Evolutionary conservation across 208 protist genomes (phyloP), one percentile per base, ranked within the genome.

Genomic region (Wallacemonas sp.): DNA sequence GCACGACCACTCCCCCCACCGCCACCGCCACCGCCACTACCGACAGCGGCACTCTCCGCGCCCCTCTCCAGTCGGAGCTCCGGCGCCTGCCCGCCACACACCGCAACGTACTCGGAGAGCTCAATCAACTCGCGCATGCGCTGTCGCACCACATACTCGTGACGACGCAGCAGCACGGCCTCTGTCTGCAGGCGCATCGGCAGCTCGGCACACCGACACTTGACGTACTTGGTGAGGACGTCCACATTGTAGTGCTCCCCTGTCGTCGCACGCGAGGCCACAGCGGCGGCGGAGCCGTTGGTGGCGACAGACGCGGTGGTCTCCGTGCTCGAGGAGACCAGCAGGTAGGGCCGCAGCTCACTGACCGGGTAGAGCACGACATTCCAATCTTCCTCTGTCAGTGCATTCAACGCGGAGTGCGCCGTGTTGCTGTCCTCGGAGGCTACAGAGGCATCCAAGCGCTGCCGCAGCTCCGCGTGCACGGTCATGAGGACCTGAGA

Each of bases 101-200:
- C 29, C 14, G 61, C 39, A 2, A 90, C 67, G 59, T 72, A 87
- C 72, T 94, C 84, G 32, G 81, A 86, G 11, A 94, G 63, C 2
- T 73, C 54, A 20, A 91, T 65, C 16, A 94, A 62, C 65, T 94
- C 84, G 25, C 80, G 78, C 72, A 79, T 91, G 66, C 79, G 71
- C 45, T 88, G 73, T 3, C 82, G 67, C 48, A 80, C 72, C 32
- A 78, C 62, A 18, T 87, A 77, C 59, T 94, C 87, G 66, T 94
- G 84, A 2, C 77, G 68, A 1, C 82, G 79, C 12, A 82, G 68
- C 25, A 70, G 65, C 33, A 87, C 73, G 26, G 83, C 82, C 49
- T 94, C 84, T 0, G 77, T 80, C 57, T 90, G 82, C 52, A 94
- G 52, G 36, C 81, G 79, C 87, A 91, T 94, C 22, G 87, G 87